Conservation (phyloP, 768 basidiomycete species). For the Auricularia heimuer region DNA sequence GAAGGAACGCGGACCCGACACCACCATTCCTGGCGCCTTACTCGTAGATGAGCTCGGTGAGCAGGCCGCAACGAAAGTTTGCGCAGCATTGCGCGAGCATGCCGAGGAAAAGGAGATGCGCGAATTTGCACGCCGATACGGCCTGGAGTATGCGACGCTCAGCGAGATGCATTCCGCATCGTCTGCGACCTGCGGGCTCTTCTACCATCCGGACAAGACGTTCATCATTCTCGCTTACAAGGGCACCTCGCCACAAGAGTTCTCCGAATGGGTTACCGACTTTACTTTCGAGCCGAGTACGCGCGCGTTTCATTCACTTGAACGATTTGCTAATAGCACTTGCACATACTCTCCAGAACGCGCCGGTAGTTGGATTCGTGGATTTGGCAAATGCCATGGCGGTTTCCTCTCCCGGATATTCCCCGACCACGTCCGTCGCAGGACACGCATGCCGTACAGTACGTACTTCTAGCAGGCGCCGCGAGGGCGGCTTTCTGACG, state of each 20-base stretch:
- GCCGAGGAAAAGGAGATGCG: conserved; percentile 11
- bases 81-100: conserved; percentile 9
- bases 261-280: conserved; percentile 15
- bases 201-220: conserved; percentile 13
- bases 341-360: conserved; percentile 6
- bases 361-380: conserved; percentile 13
- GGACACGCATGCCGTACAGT: conserved; percentile 13
- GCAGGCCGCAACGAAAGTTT: conserved; percentile 8
- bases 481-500: no score
- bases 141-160: conserved; percentile 12
- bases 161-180: conserved; percentile 12
- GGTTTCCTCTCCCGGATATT: conserved; percentile 14
- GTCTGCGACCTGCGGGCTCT: conserved; percentile 13
- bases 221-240: conserved; percentile 16
- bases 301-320: neutral
- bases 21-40: conserved; percentile 7
- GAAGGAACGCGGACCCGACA: neutral
- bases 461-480: neutral
- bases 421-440: conserved; percentile 9
- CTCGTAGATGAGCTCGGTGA: conserved; percentile 7
- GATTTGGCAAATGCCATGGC: conserved; percentile 14
- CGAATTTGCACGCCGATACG: conserved; percentile 8
- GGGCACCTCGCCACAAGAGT: conserved; percentile 14
- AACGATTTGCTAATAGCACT: conserved; percentile 10
- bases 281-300: conserved; percentile 11